Evolutionary conservation across 2,329 filamentous ascomycete species (phyloP), one percentile per base, ranked within the genome.

Genomic region (Ophiostoma australiae): DNA sequence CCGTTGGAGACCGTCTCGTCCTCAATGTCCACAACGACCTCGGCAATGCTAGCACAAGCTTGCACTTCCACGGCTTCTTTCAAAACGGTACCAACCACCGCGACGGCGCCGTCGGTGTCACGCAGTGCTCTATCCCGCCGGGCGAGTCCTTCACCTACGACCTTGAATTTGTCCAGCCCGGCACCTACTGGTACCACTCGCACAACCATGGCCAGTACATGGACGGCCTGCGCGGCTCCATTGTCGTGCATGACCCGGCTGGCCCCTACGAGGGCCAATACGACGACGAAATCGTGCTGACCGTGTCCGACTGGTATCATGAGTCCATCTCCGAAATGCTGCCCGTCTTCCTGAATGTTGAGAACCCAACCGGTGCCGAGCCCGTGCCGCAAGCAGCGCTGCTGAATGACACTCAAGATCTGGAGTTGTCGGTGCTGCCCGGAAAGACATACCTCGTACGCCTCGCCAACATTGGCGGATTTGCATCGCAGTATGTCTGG

Each of bases 101-200:
- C 88, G 91, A 94, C 78, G 91, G 91, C 0, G 86, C 89, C 0
- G 80, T 81, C 0, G 84, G 84, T 52, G 87, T 91, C 31, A 86
- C 89, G 0, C 91, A 93, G 77, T 92, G 89, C 73, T 77, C 84
- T 1, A 90, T 93, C 70, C 81, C 83, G 0, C 85, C 90, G 0
- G 90, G 90, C 1, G 80, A 80, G 20, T 84, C 81, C 2, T 89
- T 93, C 75, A 88, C 85, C 1, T 93, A 92, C 78, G 86, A 90
- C 76, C 91, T 92, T 11, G 20, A 70, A 27, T 39, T 69, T 52
- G 73, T 78, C 76, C 79, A 73, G 58, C 55, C 89, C 0, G 91
- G 91, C n/a, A 91, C 90, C 0, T 93, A 91, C 78, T 93, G 91
- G 91, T 93, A 93, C 74, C 90, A 92, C 77, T 90, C 87, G 1